phyloP scores from a whole-genome alignment of 2,329 filamentous ascomycete genomes.

The Aspergillus arachidicola region DNA sequence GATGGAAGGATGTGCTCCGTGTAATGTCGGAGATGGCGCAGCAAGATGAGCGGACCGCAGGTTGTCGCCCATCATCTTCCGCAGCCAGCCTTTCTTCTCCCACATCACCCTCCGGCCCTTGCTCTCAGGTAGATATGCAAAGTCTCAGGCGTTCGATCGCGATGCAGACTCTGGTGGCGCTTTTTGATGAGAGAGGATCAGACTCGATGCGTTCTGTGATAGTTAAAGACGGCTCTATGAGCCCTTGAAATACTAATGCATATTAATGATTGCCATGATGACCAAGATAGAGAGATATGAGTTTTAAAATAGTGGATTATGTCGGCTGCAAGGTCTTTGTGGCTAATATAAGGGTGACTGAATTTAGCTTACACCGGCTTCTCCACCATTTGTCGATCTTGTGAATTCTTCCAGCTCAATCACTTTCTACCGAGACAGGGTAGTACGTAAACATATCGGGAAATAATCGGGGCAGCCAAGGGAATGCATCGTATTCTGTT shows the following conservation, averaged over 20 bases:
- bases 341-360: background rate
- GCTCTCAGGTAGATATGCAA: background rate
- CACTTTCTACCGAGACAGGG: background rate
- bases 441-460: background rate
- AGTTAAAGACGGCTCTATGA: background rate
- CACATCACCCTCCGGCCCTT: background rate
- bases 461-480: background rate
- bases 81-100: background rate
- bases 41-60: background rate
- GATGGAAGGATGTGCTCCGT: slow-evolving; percentile 2
- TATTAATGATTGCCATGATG: background rate
- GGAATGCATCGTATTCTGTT: background rate
- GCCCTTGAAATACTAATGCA: background rate
- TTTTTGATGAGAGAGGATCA: background rate
- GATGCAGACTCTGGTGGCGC: slow-evolving; percentile 6
- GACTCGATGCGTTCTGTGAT: background rate
- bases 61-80: background rate
- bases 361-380: background rate
- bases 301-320: background rate
- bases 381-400: background rate
- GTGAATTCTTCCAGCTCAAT: background rate
- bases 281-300: background rate
- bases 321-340: background rate
- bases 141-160: slow-evolving; percentile 1
- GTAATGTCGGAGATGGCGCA: slow-evolving; percentile 9